Base-by-base conservation (phyloP, 306 rosid species). In the Luffa aegyptiaca region DNA sequence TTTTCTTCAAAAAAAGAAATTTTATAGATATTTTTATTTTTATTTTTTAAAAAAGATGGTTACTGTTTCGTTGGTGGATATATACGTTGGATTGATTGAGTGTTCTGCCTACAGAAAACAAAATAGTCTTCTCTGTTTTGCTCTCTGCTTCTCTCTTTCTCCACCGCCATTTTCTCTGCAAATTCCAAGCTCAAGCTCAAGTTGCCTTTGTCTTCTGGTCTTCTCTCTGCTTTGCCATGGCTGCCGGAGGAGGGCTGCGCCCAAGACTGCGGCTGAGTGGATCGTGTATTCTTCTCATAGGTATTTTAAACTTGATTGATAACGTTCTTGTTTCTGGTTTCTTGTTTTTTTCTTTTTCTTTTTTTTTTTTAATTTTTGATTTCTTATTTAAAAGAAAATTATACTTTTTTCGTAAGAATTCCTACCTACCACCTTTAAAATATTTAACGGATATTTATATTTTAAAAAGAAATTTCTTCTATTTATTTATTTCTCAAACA, bases 241-340 rank as follows among this genome's bases (percentile, higher is more conserved):
- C 53, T 9, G 62, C 53, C 3, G 66, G 37, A 57, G 88, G 85
- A 16, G 81, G 79, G 53, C 85, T 74, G 36, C 83, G 61, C 84
- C 17, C 56, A 6, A 85, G 81, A 83, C 63, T 6, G 5, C 17
- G 81, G 53, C 89, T 95, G 62, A 90, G 83, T 74, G 83, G 83
- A 81, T 86, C 98, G 2, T 95, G 97, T 80, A 82, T 92, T 87
- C 97, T 95, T 6, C 97, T 95, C 75, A 90, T 89, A 87, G 97
- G 98, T 95, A 86, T 80, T 36, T 8, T 13, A 18, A 41, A 63
- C 11, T 4, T 10, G 31, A n/a, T 3, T 4, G 0, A 3, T 1
- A 59, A 10, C 17, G 2, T 61, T 26, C 5, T 0, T 58, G 0
- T 59, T 61, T 31, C 10, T 62, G 10, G 1, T 61, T 26, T 61